These are phyloP conservation scores for Pestalotiopsis sp. DNA, from an alignment of 2,329 filamentous ascomycete genomes.

Conservation along the genomic window DNA sequence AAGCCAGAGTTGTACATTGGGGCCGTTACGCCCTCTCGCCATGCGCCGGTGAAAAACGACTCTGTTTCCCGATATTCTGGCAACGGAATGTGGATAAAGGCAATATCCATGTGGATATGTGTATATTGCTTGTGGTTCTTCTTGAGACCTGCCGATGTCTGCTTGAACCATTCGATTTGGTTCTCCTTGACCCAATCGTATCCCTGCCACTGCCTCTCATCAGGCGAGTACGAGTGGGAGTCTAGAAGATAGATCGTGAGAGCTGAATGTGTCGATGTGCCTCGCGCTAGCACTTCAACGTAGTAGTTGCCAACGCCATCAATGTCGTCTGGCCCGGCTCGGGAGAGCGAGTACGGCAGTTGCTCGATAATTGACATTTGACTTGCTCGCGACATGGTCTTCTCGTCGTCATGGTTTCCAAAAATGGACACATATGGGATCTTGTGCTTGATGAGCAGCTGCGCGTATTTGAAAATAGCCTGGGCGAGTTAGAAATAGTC, in stretches of 20 bases:
- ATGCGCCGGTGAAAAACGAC: slow-evolving; percentile 66
- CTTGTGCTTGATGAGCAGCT: slow-evolving; percentile 79
- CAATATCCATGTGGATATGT: slow-evolving; percentile 90
- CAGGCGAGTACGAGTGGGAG: slow-evolving; percentile 87
- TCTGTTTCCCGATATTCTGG: slow-evolving; percentile 75
- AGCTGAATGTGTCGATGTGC: slow-evolving; percentile 80
- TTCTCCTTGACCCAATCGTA: slow-evolving; percentile 97
- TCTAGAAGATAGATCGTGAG: slow-evolving; percentile 94
- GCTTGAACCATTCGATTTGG: slow-evolving; percentile 93
- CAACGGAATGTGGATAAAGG: slow-evolving; percentile 95
- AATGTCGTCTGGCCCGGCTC: slow-evolving; percentile 77
- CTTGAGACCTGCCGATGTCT: slow-evolving; percentile 72
- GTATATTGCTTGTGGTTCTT: slow-evolving; percentile 81
- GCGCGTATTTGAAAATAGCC: slow-evolving; percentile 91
- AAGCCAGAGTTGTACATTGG: slow-evolving; percentile 92
- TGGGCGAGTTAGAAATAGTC: slow-evolving; percentile 28
- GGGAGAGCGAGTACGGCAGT: slow-evolving; percentile 86
- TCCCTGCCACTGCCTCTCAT: slow-evolving; percentile 83
- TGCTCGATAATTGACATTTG: slow-evolving; percentile 87
- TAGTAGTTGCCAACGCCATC: slow-evolving; percentile 95
- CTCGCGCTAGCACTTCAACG: slow-evolving; percentile 82
- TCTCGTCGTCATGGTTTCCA: slow-evolving; percentile 95
- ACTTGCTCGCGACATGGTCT: slow-evolving; percentile 67
- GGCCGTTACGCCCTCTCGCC: slow-evolving; percentile 82
- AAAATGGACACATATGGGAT: slow-evolving; percentile 95